Percentiles rank a stretch among this genome's conserved stretches.
These are phyloP conservation scores for Pichia norvegensis DNA, from an alignment of 1,139 yeast genomes.

Conservation along the genomic window DNA sequence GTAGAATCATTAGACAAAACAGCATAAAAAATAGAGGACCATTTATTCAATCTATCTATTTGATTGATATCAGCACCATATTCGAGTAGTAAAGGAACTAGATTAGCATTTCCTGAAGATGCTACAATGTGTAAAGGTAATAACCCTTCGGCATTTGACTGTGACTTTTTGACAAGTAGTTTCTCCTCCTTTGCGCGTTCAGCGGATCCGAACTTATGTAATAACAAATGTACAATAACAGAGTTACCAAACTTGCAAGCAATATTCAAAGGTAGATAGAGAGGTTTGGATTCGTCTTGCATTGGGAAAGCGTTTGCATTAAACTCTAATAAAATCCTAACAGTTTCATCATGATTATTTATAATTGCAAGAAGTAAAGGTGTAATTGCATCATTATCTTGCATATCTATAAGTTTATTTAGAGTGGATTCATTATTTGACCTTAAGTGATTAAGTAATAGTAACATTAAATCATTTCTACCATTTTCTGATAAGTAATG, in stretches of 20 bases:
- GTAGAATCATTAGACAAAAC: conserved; percentile 75
- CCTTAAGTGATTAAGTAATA: conserved; percentile 26
- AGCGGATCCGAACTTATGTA: conserved; percentile 33
- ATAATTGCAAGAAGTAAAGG: conserved; percentile 77
- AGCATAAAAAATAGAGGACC: conserved; percentile 93
- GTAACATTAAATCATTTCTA: conserved; percentile 45
- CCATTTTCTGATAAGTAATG: conserved; percentile 82
- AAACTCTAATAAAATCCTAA: conserved; percentile 38
- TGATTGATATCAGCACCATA: conserved; percentile 77
- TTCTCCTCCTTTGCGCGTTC: conserved; percentile 23
- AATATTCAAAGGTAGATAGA: conserved; percentile 75
- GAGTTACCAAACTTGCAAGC: conserved; percentile 85
- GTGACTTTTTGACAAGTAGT: conserved; percentile 31
- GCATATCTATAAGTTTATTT: conserved; percentile 33
- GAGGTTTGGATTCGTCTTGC: conserved; percentile 41
- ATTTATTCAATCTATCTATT: conserved; percentile 75
- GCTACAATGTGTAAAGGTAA: conserved; percentile 86
- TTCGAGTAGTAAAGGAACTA: conserved; percentile 59
- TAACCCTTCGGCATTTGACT: conserved; percentile 80
- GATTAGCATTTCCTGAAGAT: conserved; percentile 65
- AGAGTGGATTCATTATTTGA: conserved; percentile 1
- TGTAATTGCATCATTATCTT: conserved; percentile 70
- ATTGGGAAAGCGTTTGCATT: conserved; percentile 55
- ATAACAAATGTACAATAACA: conserved; percentile 57
- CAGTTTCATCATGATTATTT: conserved; percentile 52